These are phyloP conservation scores for Monosporascus sp. DNA, from an alignment of 2,329 filamentous ascomycete genomes.

Conservation along the genomic window DNA sequence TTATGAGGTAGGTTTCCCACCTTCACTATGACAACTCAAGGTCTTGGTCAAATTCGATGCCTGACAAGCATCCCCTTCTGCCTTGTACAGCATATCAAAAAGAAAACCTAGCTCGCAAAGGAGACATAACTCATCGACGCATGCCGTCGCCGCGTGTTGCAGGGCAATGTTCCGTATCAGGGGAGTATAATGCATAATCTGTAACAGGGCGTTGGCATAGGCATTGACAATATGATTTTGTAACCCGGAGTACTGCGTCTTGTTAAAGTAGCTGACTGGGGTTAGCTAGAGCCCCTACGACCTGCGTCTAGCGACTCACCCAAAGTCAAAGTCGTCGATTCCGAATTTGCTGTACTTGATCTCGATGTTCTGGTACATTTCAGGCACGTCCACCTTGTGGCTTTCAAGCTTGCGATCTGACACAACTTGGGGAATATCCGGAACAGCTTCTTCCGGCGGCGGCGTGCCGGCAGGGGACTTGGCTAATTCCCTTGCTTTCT, in stretches of 20 bases:
- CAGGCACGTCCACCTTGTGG: slow-evolving; percentile 73
- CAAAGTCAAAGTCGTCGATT: slow-evolving; percentile 98
- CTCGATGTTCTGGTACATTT: slow-evolving; percentile 88
- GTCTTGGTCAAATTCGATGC: slow-evolving; percentile 92
- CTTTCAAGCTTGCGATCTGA: slow-evolving; percentile 67
- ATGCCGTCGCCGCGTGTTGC: slow-evolving; percentile 81
- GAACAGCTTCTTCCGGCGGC: slow-evolving; percentile 35
- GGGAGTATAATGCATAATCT: slow-evolving; percentile 87
- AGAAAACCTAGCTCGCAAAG: slow-evolving; percentile 92
- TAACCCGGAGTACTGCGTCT: slow-evolving; percentile 82
- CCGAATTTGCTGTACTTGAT: slow-evolving; percentile 99
- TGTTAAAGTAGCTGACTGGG: slow-evolving; percentile 76
- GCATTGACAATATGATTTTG: slow-evolving; percentile 97
- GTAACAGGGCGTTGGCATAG: slow-evolving; percentile 87
- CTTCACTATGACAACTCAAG: slow-evolving; percentile 76
- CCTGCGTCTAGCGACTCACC: slow-evolving; percentile 42
- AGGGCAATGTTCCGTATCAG: slow-evolving; percentile 82
- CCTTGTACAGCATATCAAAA: slow-evolving; percentile 97
- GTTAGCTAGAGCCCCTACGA: slow-evolving; percentile 3
- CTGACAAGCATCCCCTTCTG: slow-evolving; percentile 88
- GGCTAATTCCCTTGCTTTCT: slow-evolving; percentile 71
- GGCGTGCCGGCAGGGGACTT: slow-evolving; percentile 38
- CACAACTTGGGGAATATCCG: slow-evolving; percentile 59
- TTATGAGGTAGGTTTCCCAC: slow-evolving; percentile 29
- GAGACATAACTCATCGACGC: slow-evolving; percentile 75